Evolutionary conservation across 2,329 filamentous ascomycete genomes (phyloP), one percentile per base, ranked within the genome.

Genomic region (Fusarium nygamai): DNA sequence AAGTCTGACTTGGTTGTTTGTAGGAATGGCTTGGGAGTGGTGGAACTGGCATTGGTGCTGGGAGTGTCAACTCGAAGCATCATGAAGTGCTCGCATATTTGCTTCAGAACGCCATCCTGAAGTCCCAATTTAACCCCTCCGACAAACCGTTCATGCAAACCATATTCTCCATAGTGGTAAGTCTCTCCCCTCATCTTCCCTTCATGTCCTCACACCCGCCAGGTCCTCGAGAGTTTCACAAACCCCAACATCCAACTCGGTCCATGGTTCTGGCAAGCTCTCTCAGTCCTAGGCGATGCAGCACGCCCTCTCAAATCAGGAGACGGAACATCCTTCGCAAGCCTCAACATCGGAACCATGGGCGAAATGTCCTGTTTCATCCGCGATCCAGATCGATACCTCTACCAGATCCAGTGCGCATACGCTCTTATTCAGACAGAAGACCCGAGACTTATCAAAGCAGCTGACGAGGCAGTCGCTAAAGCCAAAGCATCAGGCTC

Each of bases 191-290:
- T 7, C 2, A 19, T 20, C 14, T 16, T 5, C 10, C 12, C 12
- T 12, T 11, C 27, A 9, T 3, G 1, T 44, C 0, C 34, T 64
- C 3, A 54, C 7, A 0, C 3, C 0, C 1, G 1, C 5, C 16
- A 71, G 68, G 39, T 71, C 1, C 24, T 71, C 1, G 68, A 71
- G 20, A 71, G 67, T n/a, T 71, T 61, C n/a, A 29, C 24, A 0
- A 71, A 71, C 1, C 39, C 19, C 4, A 61, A 50, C 3, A 34
- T 71, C 5, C 33, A 66, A 2, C 24, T 71, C 0, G 54, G 66
- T 1, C 47, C 67, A 1, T 71, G 68, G 68, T 66, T 71, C 43
- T 71, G 68, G 68, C 44, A 71, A 46, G 66, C 66, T 9, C 10
- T 53, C 2, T 43, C 34, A 1, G 2, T 33, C 0, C 16, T 65